Conservation (phyloP, 208 protist species). For the Histomonas meleagridis region DNA sequence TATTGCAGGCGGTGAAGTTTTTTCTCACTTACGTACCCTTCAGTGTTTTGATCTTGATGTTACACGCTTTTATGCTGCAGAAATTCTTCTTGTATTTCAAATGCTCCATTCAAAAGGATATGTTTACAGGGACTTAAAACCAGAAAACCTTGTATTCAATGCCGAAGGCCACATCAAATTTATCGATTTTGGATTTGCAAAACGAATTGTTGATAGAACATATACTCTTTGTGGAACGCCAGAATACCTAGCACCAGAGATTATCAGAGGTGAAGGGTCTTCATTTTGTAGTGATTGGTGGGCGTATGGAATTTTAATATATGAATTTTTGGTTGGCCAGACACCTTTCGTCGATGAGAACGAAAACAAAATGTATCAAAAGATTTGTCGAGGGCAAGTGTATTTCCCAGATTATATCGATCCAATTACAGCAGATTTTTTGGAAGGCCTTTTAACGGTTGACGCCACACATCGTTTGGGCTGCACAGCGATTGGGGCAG, state of each 20-base stretch:
- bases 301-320: not conserved
- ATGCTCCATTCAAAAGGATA: constrained; percentile 47
- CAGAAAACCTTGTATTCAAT: constrained; percentile 39
- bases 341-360: not conserved
- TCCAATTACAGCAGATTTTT: not conserved
- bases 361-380: not conserved
- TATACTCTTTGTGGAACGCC: constrained; percentile 56
- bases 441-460: not conserved
- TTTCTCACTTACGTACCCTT: not conserved
- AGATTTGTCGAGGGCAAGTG: not conserved
- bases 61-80: constrained; percentile 12
- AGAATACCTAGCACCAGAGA: constrained; percentile 54
- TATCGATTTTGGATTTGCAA: constrained; percentile 41
- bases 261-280: constrained; percentile 3
- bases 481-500: not conserved
- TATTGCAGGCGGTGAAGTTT: constrained; percentile 30
- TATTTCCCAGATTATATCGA: not conserved
- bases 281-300: constrained; percentile 29
- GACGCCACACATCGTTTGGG: not conserved
- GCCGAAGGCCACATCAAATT: constrained; percentile 14
- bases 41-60: not conserved
- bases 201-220: constrained; percentile 46
- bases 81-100: constrained; percentile 52
- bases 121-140: constrained; percentile 52
- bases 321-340: not conserved